Percentiles rank a stretch among this genome's conserved stretches.
These are phyloP conservation scores for Phytophthora pisi DNA, from an alignment of 352 stramenopile genomes.

Conservation along the genomic window DNA sequence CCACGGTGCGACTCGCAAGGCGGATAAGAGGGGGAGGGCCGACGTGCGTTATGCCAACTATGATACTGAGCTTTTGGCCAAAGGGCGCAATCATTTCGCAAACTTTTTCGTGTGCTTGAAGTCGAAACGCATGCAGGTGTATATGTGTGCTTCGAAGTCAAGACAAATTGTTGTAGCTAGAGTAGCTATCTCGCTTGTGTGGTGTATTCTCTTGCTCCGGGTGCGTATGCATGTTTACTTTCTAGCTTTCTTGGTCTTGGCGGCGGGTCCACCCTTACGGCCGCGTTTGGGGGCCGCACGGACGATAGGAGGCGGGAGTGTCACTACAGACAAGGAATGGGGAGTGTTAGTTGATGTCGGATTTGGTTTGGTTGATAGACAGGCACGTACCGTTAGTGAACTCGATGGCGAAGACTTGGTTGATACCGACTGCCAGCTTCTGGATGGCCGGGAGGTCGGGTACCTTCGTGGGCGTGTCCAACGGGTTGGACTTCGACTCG, in stretches of 20 bases:
- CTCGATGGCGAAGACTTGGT: slow-evolving; percentile 81
- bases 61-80: not conserved
- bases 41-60: slow-evolving; percentile 10
- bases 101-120: slow-evolving; percentile 24
- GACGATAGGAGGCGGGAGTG: slow-evolving; percentile 48
- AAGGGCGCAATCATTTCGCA: not conserved
- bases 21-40: slow-evolving; percentile 6
- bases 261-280: slow-evolving; percentile 5
- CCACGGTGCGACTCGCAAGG: not conserved
- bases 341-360: not conserved
- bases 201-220: slow-evolving; percentile 1
- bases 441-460: slow-evolving; percentile 57
- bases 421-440: slow-evolving; percentile 67
- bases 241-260: slow-evolving; percentile 40
- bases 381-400: slow-evolving; percentile 66
- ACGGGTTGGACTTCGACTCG: slow-evolving; percentile 31
- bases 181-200: slow-evolving; percentile 24
- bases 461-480: slow-evolving; percentile 64
- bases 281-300: slow-evolving; percentile 24
- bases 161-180: too few relatives aligned
- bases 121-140: not conserved
- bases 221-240: slow-evolving; percentile 27
- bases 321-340: slow-evolving; percentile 33
- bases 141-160: slow-evolving; percentile 9
- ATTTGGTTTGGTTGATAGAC: not conserved